A percentile compares a stretch with the other conserved stretches of the same genome.
phyloP scores from a whole-genome alignment of 2,329 filamentous ascomycete genomes.

The Tolypocladium paradoxum region DNA sequence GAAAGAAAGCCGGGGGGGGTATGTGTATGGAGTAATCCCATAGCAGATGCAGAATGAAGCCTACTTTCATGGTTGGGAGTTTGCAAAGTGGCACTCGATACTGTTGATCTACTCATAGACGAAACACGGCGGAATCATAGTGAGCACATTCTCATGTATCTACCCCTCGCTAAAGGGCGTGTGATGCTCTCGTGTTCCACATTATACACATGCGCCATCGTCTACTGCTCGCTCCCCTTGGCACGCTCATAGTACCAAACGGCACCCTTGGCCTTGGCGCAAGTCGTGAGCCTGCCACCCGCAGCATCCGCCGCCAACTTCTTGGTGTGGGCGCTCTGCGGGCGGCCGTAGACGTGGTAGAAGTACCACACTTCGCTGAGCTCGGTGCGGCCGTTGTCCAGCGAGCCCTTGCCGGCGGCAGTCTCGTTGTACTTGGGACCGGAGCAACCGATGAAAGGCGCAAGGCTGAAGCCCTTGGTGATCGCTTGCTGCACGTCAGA shows the following conservation, averaged over 20 bases:
- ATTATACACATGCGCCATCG: not conserved
- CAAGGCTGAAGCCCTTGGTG: conserved; percentile 35
- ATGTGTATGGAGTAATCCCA: not conserved
- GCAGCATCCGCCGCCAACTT: conserved; percentile 32
- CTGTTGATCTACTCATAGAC: not conserved
- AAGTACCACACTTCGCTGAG: conserved; percentile 59
- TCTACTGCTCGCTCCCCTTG: conserved; percentile 13
- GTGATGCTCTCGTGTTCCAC: not conserved
- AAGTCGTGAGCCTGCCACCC: conserved; percentile 39
- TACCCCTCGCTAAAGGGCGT: not conserved
- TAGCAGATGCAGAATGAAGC: not conserved
- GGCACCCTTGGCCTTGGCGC: conserved; percentile 41
- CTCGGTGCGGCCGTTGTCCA: conserved; percentile 45
- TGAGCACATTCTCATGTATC: not conserved
- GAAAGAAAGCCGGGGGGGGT: not conserved
- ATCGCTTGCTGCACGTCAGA: conserved; percentile 40
- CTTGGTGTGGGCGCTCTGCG: conserved; percentile 39
- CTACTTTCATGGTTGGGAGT: not conserved
- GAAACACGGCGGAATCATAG: no score
- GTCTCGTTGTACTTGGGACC: conserved; percentile 52
- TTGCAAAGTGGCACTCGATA: not conserved
- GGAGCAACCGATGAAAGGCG: conserved; percentile 51
- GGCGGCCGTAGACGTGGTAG: conserved; percentile 45
- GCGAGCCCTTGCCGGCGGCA: conserved; percentile 38
- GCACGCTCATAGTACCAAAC: conserved; percentile 44